A percentile compares a stretch with the other conserved stretches of the same genome.
These are phyloP conservation scores for Protea cynaroides DNA, from an alignment of 164 flowering plant species.

Conservation along the genomic window DNA sequence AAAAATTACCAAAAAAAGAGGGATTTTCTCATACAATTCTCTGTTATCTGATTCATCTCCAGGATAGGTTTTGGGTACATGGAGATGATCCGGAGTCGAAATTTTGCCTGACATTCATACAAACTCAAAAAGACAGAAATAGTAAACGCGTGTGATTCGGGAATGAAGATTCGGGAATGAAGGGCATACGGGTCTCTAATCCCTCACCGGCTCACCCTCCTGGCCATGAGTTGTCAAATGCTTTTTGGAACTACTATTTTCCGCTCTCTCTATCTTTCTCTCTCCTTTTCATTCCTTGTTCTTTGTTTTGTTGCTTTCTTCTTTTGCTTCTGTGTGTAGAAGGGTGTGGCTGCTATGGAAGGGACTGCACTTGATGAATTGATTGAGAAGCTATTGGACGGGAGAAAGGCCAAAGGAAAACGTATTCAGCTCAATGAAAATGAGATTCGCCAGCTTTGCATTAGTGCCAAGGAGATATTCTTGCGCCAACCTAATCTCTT, in stretches of 20 bases:
- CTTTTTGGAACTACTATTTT: background rate
- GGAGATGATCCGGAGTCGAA: too few species aligned
- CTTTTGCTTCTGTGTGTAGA: background rate
- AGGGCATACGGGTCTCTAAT: conserved; percentile 8
- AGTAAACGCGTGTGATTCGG: conserved; percentile 4
- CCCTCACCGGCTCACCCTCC: conserved; percentile 1
- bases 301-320: background rate
- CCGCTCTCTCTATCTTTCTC: background rate
- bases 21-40: too few species aligned
- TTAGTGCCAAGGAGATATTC: conserved; percentile 32
- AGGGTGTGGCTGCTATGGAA: conserved; percentile 24
- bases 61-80: too few species aligned
- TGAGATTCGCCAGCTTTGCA: conserved; percentile 42
- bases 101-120: too few species aligned
- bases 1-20: too few species aligned
- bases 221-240: background rate
- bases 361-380: conserved; percentile 30
- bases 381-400: conserved; percentile 44
- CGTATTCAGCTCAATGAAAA: conserved; percentile 31
- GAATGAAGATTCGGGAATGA: conserved; percentile 14
- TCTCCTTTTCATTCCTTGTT: background rate
- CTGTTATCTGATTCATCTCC: too few species aligned
- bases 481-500: conserved; percentile 38
- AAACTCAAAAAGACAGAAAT: too few species aligned
- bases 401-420: conserved; percentile 37